Evolutionary conservation across 2,329 filamentous ascomycete species (phyloP).

Genomic region (Venturia carpophila): DNA sequence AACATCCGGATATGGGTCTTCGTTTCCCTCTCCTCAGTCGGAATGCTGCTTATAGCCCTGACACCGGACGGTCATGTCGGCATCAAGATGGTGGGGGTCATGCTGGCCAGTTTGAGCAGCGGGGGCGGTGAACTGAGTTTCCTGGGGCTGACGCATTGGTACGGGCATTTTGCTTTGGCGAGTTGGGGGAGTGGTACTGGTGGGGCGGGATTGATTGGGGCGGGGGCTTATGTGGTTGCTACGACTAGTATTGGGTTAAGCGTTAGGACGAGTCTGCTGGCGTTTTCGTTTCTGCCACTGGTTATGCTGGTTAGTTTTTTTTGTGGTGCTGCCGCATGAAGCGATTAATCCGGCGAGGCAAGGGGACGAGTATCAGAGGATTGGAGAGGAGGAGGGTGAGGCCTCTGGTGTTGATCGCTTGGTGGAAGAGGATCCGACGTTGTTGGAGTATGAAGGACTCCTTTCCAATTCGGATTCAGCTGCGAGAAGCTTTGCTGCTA

Average conservation of each 20-base stretch:
- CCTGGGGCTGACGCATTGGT: slow-evolving; percentile 84
- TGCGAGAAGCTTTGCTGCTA: slow-evolving; percentile 21
- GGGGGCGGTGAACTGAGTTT: slow-evolving; percentile 89
- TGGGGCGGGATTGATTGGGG: slow-evolving; percentile 77
- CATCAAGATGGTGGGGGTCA: slow-evolving; percentile 72
- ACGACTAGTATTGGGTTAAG: slow-evolving; percentile 72
- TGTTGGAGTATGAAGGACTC: slow-evolving; percentile 30
- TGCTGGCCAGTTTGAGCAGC: slow-evolving; percentile 75
- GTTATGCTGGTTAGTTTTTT: slow-evolving; percentile 88
- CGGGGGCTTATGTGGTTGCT: slow-evolving; percentile 77
- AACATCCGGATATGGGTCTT: slow-evolving; percentile 64
- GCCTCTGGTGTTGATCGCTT: slow-evolving; percentile 23
- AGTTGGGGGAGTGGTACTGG: slow-evolving; percentile 92
- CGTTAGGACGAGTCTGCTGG: slow-evolving; percentile 65
- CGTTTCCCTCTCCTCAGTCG: slow-evolving; percentile 64
- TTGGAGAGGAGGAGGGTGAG: slow-evolving; percentile 29
- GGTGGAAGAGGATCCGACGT: slow-evolving; percentile 18
- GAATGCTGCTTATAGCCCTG: slow-evolving; percentile 83
- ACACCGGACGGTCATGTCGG: slow-evolving; percentile 55
- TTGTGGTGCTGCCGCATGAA: slow-evolving; percentile 64
- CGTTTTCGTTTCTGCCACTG: slow-evolving; percentile 68
- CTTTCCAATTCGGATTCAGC: slow-evolving; percentile 30
- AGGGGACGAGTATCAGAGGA: slow-evolving; percentile 36
- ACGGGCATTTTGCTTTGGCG: slow-evolving; percentile 77
- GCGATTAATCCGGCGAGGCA: slow-evolving; percentile 45